These are phyloP conservation scores for Penicillium goetzii DNA, from an alignment of 495 filamentous ascomycete genomes.

Conservation along the genomic window DNA sequence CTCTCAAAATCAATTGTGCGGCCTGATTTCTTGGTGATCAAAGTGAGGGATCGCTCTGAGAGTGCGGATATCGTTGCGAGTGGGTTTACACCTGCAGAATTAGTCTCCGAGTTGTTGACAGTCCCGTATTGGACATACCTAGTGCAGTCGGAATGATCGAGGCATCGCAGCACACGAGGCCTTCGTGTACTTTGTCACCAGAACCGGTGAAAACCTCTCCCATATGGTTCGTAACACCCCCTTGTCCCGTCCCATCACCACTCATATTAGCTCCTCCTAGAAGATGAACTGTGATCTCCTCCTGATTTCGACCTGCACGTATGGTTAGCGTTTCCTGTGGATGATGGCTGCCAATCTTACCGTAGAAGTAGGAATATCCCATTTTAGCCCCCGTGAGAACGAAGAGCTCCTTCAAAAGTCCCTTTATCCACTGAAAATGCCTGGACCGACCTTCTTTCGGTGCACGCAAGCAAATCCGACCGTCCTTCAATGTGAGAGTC, in stretches of 20 bases:
- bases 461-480: slow-evolving; percentile 28
- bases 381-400: background rate
- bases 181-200: slow-evolving; percentile 53
- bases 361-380: background rate
- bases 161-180: slow-evolving; percentile 65
- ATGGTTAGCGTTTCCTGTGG: background rate
- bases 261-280: slow-evolving; percentile 71
- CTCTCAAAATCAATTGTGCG: slow-evolving; percentile 53
- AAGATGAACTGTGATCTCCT: background rate
- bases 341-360: background rate
- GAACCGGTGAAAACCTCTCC: slow-evolving; percentile 62
- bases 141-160: slow-evolving; percentile 67
- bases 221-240: slow-evolving; percentile 65
- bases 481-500: slow-evolving; percentile 59
- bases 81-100: slow-evolving; percentile 48
- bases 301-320: background rate
- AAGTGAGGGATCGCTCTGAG: slow-evolving; percentile 63
- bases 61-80: slow-evolving; percentile 71
- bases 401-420: slow-evolving; percentile 1
- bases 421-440: background rate
- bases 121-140: slow-evolving; percentile 36
- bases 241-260: slow-evolving; percentile 56
- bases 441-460: slow-evolving; percentile 12
- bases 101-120: background rate
- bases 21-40: slow-evolving; percentile 42